phyloP scores from a whole-genome alignment of 2,329 filamentous ascomycete species.

The Xylariaceae sp. region DNA sequence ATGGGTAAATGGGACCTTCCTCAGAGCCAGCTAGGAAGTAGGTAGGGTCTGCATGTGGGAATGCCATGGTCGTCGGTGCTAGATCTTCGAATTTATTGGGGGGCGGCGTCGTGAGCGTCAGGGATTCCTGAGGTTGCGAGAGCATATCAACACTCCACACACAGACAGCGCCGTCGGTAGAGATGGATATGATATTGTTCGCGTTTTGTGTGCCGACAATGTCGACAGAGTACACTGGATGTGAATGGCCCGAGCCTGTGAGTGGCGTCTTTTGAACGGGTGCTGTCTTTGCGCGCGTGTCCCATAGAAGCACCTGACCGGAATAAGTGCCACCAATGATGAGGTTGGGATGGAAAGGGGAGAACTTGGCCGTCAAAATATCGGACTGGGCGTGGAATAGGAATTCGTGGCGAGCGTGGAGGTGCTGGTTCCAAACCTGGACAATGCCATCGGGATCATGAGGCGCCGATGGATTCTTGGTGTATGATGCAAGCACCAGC shows the following conservation, averaged over 20 bases:
- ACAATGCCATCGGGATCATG: constrained; percentile 91
- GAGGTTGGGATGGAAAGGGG: constrained; percentile 95
- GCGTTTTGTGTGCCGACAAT: constrained; percentile 98
- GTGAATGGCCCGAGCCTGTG: constrained; percentile 90
- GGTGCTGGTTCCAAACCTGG: constrained; percentile 94
- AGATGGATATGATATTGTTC: constrained; percentile 96
- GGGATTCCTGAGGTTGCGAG: constrained; percentile 88
- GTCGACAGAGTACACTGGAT: constrained; percentile 91
- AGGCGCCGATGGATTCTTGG: constrained; percentile 91
- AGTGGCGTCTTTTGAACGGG: constrained; percentile 95
- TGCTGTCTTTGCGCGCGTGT: constrained; percentile 81
- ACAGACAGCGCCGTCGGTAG: constrained; percentile 93
- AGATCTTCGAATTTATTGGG: constrained; percentile 92
- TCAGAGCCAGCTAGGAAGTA: constrained; percentile 97
- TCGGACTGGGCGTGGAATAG: constrained; percentile 95
- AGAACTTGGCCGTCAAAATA: constrained; percentile 92
- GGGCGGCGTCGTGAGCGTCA: constrained; percentile 80
- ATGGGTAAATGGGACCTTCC: constrained; percentile 93
- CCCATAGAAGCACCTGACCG: constrained; percentile 94
- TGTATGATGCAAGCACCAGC: constrained; percentile 89
- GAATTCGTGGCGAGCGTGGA: constrained; percentile 92
- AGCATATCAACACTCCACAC: constrained; percentile 98
- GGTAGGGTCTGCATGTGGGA: constrained; percentile 90
- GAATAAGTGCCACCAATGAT: constrained; percentile 96
- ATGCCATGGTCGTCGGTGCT: constrained; percentile 89